Conservation (phyloP, 306 rosid species). For the Quercus berberidifolia region DNA sequence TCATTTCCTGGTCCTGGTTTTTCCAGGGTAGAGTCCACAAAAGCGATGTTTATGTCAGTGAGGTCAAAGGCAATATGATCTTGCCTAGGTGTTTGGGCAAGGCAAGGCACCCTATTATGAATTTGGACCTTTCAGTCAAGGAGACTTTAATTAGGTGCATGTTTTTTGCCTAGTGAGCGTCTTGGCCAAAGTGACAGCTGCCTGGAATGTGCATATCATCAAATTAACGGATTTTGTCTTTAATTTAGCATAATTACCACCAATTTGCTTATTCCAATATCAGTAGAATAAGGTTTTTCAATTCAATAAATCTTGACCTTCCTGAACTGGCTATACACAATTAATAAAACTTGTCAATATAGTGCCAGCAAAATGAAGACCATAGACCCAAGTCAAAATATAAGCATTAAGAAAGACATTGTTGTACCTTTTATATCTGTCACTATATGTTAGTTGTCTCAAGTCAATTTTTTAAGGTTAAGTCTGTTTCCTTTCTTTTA, state of each 20-base stretch:
- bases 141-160: background rate
- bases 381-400: background rate
- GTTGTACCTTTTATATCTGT: background rate
- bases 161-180: background rate
- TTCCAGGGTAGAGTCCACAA: background rate
- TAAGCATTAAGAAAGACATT: background rate
- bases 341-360: background rate
- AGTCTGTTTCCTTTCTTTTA: background rate
- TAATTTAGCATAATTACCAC: background rate
- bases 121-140: background rate
- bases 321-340: background rate
- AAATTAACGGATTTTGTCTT: background rate
- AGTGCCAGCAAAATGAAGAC: background rate
- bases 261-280: too few relatives aligned
- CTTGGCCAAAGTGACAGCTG: background rate
- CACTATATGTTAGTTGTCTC: background rate
- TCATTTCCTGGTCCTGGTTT: background rate
- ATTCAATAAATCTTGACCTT: background rate
- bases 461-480: background rate
- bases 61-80: too few relatives aligned
- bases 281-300: background rate
- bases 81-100: too few relatives aligned
- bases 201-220: background rate
- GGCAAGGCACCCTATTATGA: background rate
- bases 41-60: too few relatives aligned